Evolutionary conservation across 1,139 yeast species (phyloP).

Genomic region (Suzukiozyma palmioleophila): DNA sequence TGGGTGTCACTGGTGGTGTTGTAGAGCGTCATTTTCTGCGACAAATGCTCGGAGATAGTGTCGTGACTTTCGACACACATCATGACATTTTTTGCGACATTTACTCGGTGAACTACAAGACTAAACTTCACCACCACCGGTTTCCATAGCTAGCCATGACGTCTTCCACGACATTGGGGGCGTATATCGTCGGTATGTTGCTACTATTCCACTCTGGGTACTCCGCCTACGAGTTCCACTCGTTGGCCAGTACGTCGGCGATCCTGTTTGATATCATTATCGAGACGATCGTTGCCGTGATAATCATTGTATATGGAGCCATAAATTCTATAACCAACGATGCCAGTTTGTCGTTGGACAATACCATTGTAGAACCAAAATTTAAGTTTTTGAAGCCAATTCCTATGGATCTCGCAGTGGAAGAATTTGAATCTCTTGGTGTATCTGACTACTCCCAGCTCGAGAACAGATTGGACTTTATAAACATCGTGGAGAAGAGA

Average conservation of each 20-base stretch:
- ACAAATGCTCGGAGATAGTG: no score
- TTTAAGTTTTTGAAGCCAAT: conserved; percentile 38
- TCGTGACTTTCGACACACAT: no score
- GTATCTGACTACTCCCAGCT: conserved; percentile 39
- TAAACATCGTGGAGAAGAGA: conserved; percentile 41
- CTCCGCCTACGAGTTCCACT: conserved; percentile 49
- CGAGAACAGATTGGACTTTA: conserved; percentile 40
- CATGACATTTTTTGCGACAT: no score
- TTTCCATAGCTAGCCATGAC: background rate
- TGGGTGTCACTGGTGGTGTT: no score
- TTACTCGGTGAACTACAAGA: no score
- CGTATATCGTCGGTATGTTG: conserved; percentile 28
- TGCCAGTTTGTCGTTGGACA: conserved; percentile 18
- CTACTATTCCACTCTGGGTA: conserved; percentile 45
- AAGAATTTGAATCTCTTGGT: conserved; percentile 41
- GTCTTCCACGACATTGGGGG: conserved; percentile 5
- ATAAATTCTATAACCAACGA: conserved; percentile 22
- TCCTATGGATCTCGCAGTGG: conserved; percentile 44
- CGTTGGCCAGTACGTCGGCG: conserved; percentile 19
- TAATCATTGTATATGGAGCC: conserved; percentile 34
- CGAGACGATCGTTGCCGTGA: conserved; percentile 39
- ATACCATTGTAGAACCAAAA: conserved; percentile 16
- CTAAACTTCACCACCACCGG: no score
- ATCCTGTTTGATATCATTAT: conserved; percentile 37
- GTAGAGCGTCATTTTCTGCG: no score